A percentile compares a stretch with the other conserved stretches of the same genome.
Evolutionary conservation across 2,329 filamentous ascomycete genomes (phyloP).

Genomic region (Sarocladium strictum): DNA sequence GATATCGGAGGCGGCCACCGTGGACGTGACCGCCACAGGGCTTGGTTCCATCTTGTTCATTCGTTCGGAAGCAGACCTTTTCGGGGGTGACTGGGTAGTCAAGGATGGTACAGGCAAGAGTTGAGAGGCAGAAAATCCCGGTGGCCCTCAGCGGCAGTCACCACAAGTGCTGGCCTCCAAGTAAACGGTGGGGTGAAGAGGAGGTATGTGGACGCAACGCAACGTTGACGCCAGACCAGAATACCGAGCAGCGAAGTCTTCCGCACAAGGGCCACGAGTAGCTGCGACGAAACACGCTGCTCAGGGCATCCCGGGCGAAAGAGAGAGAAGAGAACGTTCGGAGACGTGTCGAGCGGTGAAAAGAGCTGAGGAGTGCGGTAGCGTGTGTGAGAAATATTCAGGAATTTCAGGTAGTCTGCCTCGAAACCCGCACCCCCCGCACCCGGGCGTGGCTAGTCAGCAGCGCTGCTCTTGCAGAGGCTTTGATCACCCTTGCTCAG

Average conservation of each 20-base stretch:
- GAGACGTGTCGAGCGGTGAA: not conserved
- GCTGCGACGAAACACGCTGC: not conserved
- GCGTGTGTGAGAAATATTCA: not conserved
- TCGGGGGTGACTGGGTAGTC: no score
- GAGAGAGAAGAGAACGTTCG: not conserved
- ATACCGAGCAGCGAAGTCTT: constrained; percentile 5
- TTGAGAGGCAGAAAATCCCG: no score
- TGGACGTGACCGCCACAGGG: constrained; percentile 22
- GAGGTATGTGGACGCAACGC: not conserved
- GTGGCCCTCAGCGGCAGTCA: constrained; percentile 9
- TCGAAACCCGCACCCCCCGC: no score
- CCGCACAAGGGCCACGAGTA: constrained; percentile 10
- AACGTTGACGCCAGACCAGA: not conserved
- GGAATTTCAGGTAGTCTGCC: not conserved
- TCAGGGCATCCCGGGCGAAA: constrained; percentile 8
- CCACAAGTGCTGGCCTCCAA: constrained; percentile 8
- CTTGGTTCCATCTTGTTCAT: constrained; percentile 23
- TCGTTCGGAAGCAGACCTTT: no score
- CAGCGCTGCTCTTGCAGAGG: no score
- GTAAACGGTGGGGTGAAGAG: not conserved
- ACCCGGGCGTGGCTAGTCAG: no score
- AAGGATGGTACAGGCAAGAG: no score
- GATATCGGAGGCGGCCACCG: constrained; percentile 19
- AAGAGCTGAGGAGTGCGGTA: not conserved
- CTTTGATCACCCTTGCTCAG: no score